Percentiles rank a stretch among this genome's conserved stretches.
phyloP scores from a whole-genome alignment of 2,329 filamentous ascomycete species.

The Ceratocystis destructans region DNA sequence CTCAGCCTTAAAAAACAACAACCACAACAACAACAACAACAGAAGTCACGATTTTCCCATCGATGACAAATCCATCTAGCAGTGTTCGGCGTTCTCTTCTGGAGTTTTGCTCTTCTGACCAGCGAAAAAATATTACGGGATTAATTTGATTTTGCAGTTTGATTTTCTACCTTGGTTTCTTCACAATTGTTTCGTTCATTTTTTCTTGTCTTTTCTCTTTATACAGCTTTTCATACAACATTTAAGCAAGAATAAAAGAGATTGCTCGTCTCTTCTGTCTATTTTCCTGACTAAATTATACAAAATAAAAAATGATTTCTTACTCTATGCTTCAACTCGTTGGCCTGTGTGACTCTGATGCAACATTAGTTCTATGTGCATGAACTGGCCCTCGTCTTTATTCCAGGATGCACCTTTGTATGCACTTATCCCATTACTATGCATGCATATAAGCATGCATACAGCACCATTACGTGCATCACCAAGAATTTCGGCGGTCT shows the following conservation, averaged over 20 bases:
- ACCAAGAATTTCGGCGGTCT: neutral
- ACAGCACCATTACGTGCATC: neutral
- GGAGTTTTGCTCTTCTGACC: neutral
- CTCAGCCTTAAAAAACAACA: neutral
- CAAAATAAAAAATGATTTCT: too few species aligned
- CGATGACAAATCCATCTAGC: neutral
- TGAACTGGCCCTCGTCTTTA: too few species aligned
- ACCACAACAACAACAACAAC: neutral
- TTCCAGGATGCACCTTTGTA: too few species aligned
- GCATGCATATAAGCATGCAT: neutral
- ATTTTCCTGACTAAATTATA: too few species aligned
- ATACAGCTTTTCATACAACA: neutral
- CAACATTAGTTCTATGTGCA: too few species aligned
- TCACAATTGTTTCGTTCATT: neutral
- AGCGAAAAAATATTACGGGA: neutral
- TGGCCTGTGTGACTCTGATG: too few species aligned
- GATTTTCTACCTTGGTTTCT: neutral
- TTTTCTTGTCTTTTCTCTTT: neutral
- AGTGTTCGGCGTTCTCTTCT: conserved; percentile 5
- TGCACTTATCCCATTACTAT: too few species aligned
- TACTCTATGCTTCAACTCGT: too few species aligned
- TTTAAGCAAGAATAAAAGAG: neutral
- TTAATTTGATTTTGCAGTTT: neutral
- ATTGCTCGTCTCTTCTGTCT: too few species aligned
- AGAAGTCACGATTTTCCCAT: neutral